Evolutionary conservation across 129 eudicot genomes (phyloP).

Genomic region (Tagetes patula): DNA sequence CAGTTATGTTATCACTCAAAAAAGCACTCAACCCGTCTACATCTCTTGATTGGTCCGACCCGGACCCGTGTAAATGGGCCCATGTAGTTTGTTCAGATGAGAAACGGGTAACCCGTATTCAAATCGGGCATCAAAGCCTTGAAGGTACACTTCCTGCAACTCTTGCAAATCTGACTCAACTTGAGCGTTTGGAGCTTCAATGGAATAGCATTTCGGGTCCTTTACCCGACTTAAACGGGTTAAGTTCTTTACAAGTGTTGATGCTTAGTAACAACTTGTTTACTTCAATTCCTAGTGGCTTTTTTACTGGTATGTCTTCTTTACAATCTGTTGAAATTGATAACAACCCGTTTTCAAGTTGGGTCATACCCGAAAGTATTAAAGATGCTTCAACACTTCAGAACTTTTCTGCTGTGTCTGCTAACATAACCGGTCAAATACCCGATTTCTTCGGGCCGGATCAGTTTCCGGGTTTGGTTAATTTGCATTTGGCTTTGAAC

Average conservation of each 20-base stretch:
- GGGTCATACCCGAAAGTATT: constrained; percentile 81
- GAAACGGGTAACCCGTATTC: constrained; percentile 74
- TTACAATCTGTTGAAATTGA: constrained; percentile 73
- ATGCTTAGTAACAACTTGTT: constrained; percentile 77
- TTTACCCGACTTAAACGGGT: constrained; percentile 65
- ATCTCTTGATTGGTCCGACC: constrained; percentile 66
- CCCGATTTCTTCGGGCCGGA: constrained; percentile 75
- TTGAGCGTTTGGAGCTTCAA: constrained; percentile 79
- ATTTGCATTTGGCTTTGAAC: constrained; percentile 73
- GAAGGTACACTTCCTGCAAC: constrained; percentile 71
- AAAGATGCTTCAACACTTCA: constrained; percentile 64
- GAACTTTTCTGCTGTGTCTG: constrained; percentile 83
- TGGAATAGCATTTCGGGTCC: constrained; percentile 80
- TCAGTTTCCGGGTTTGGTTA: constrained; percentile 66
- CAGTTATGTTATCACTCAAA: constrained; percentile 67
- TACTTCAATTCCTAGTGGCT: constrained; percentile 62
- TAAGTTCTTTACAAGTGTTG: constrained; percentile 61
- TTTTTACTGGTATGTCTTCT: constrained; percentile 66
- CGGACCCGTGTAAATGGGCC: constrained; percentile 84
- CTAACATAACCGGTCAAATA: constrained; percentile 57
- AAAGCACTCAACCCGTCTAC: constrained; percentile 52
- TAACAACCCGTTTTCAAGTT: constrained; percentile 66
- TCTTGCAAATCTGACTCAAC: constrained; percentile 49
- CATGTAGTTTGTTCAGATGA: constrained; percentile 54
- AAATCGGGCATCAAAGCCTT: constrained; percentile 66